Percentiles rank a stretch among this genome's conserved stretches.
phyloP scores from a whole-genome alignment of 2,329 filamentous ascomycete genomes.

The Fusarium nisikadoi region DNA sequence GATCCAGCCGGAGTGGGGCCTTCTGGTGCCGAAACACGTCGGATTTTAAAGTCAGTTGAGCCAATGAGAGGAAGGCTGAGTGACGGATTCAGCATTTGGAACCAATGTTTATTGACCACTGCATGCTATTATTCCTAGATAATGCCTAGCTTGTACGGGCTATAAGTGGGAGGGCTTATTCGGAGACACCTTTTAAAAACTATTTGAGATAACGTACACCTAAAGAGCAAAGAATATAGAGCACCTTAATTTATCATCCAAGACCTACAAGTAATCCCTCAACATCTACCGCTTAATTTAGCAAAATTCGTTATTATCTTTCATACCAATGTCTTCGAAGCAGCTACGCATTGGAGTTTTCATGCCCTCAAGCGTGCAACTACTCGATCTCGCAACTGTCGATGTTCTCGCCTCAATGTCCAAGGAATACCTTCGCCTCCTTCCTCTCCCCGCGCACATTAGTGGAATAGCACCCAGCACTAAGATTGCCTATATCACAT shows the following conservation, averaged over 20 bases:
- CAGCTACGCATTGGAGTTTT: conserved; percentile 61
- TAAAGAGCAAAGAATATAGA: background rate
- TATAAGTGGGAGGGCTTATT: background rate
- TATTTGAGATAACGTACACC: conserved; percentile 2
- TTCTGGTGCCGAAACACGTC: conserved; percentile 25
- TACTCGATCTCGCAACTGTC: conserved; percentile 62
- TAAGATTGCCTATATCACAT: conserved; percentile 59
- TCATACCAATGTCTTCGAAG: conserved; percentile 26
- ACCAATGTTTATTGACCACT: background rate
- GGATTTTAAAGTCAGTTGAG: conserved; percentile 30
- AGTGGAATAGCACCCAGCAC: conserved; percentile 55
- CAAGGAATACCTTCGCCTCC: conserved; percentile 54
- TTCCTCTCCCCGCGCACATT: conserved; percentile 52
- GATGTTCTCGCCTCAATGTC: conserved; percentile 61
- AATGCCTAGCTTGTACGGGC: conserved; percentile 14
- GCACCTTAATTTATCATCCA: background rate
- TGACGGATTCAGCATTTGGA: conserved; percentile 27
- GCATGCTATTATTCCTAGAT: background rate
- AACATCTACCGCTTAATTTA: background rate
- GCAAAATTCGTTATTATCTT: background rate
- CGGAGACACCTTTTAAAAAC: no score
- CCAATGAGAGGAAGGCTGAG: conserved; percentile 34
- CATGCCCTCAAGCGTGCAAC: conserved; percentile 57
- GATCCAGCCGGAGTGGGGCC: conserved; percentile 10
- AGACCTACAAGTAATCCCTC: background rate